Evolutionary conservation across 768 basidiomycete species (phyloP).

Genomic region (Boletus rufocinnamomeus): DNA sequence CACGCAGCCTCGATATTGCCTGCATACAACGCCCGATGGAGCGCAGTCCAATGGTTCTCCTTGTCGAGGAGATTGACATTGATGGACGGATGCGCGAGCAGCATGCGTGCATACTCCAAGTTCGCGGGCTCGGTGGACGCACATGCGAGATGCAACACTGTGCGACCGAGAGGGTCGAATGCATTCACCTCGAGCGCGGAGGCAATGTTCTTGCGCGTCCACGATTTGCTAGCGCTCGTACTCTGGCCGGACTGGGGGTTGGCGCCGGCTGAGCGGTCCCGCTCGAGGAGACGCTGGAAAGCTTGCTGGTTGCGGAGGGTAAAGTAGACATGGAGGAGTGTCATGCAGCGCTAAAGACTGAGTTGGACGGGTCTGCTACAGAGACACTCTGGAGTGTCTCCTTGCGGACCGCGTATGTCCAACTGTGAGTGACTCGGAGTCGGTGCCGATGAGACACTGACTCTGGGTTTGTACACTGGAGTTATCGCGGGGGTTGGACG

Average conservation of each 20-base stretch:
- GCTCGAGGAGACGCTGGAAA: constrained; percentile 75
- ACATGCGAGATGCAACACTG: constrained; percentile 82
- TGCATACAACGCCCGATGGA: constrained; percentile 83
- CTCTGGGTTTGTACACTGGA: neutral
- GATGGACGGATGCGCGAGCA: constrained; percentile 74
- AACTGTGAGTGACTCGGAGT: constrained; percentile 18
- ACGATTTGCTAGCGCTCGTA: constrained; percentile 57
- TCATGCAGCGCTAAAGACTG: constrained; percentile 52
- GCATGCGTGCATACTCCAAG: constrained; percentile 73
- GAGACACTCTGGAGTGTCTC: constrained; percentile 29
- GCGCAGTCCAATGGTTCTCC: constrained; percentile 89
- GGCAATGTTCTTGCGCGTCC: constrained; percentile 49
- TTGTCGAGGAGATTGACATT: constrained; percentile 78
- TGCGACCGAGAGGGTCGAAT: constrained; percentile 69
- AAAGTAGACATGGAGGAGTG: constrained; percentile 78
- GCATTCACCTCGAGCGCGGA: constrained; percentile 62
- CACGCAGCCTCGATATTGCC: constrained; percentile 75
- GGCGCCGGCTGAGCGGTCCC: constrained; percentile 40
- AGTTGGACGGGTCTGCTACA: constrained; percentile 22
- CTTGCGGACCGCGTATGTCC: constrained; percentile 26
- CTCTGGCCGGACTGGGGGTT: constrained; percentile 32
- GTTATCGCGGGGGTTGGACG: neutral
- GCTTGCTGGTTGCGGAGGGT: constrained; percentile 69
- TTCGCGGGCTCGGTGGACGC: constrained; percentile 58
- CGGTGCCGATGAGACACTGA: constrained; percentile 20